Evolutionary conservation across 306 rosid species (phyloP).

Genomic region (Vigna trinervia): DNA sequence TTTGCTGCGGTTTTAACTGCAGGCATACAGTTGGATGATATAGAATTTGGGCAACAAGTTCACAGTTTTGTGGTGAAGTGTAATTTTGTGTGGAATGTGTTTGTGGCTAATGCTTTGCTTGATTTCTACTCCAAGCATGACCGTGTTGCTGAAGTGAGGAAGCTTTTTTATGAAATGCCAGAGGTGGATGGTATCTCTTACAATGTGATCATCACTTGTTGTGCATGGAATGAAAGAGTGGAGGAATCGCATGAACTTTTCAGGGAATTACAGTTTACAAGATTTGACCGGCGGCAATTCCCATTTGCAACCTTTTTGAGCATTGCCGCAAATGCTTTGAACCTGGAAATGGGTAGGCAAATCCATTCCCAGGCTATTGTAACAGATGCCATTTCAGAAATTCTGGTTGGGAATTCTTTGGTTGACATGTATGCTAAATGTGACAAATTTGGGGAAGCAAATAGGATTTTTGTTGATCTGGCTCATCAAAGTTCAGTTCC

Average conservation of each 20-base stretch:
- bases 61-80: slow-evolving; percentile 73
- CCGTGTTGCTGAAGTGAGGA: slow-evolving; percentile 56
- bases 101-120: slow-evolving; percentile 90
- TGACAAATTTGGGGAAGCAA: slow-evolving; percentile 70
- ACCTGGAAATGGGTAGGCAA: slow-evolving; percentile 77
- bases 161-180: slow-evolving; percentile 78
- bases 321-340: slow-evolving; percentile 66
- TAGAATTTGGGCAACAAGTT: slow-evolving; percentile 69
- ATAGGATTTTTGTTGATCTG: slow-evolving; percentile 60
- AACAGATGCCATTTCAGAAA: slow-evolving; percentile 58
- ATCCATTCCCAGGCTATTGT: slow-evolving; percentile 77
- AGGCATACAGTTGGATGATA: slow-evolving; percentile 66
- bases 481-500: slow-evolving; percentile 71
- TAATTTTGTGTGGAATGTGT: slow-evolving; percentile 72
- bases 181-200: slow-evolving; percentile 84
- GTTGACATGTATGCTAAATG: slow-evolving; percentile 97
- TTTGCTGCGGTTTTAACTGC: slow-evolving; percentile 79
- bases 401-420: slow-evolving; percentile 77
- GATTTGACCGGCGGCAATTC: slow-evolving; percentile 71
- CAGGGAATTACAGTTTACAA: slow-evolving; percentile 59
- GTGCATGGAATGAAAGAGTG: slow-evolving; percentile 66
- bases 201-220: slow-evolving; percentile 68
- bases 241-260: slow-evolving; percentile 64
- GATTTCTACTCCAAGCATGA: slow-evolving; percentile 87
- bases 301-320: slow-evolving; percentile 84